These are phyloP conservation scores for Zymoseptoria pseudotritici DNA, from an alignment of 2,329 filamentous ascomycete species.

Conservation along the genomic window DNA sequence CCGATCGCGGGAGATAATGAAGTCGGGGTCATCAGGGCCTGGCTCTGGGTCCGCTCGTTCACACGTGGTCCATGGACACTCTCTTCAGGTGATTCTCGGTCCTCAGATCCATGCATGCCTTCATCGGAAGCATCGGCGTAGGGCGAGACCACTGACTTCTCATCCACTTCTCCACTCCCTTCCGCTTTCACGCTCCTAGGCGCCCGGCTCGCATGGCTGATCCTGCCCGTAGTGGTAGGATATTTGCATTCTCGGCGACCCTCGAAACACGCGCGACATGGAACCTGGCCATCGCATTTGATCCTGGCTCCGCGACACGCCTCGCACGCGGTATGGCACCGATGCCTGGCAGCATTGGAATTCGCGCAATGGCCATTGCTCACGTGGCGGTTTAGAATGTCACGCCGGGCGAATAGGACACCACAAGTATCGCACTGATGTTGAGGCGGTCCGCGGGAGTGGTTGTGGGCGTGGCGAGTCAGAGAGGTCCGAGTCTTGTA, in stretches of 20 bases:
- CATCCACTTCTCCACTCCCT: not conserved
- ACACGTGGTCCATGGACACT: not conserved
- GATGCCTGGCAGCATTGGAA: conserved; percentile 1
- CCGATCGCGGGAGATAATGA: not conserved
- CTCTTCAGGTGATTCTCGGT: not conserved
- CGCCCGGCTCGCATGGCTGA: conserved; percentile 9
- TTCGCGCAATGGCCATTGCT: conserved; percentile 8
- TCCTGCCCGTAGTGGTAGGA: conserved; percentile 7
- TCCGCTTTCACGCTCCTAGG: not conserved
- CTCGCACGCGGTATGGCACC: conserved; percentile 14
- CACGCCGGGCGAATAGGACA: conserved; percentile 10
- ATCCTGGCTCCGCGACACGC: conserved; percentile 10
- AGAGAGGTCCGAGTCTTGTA: conserved; percentile 13
- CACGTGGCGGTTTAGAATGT: conserved; percentile 12
- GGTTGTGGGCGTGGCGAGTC: conserved; percentile 14
- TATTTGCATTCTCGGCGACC: conserved; percentile 10
- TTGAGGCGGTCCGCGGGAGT: conserved; percentile 5
- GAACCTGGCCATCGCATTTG: conserved; percentile 12
- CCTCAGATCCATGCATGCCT: not conserved
- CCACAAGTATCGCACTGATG: conserved; percentile 11
- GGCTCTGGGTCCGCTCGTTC: not conserved
- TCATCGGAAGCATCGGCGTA: not conserved
- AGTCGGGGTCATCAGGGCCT: not conserved
- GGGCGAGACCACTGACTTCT: not conserved
- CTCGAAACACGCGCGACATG: conserved; percentile 8